These are phyloP conservation scores for Eucalyptus marginata DNA, from an alignment of 345 rosid genomes.

Conservation along the genomic window DNA sequence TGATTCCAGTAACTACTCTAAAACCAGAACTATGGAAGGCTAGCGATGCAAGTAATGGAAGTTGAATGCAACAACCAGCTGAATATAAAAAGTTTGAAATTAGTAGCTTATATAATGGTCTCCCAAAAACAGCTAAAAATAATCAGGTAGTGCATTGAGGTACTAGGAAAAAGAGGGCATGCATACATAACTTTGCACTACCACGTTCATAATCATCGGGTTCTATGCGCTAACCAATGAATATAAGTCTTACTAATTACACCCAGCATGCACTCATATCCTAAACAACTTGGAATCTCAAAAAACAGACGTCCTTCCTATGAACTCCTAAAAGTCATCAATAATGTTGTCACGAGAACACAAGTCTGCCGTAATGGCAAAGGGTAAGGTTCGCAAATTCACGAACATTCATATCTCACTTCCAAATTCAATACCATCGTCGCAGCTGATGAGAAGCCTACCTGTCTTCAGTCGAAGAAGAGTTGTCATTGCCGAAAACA, in stretches of 20 bases:
- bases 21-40: not conserved
- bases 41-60: not conserved
- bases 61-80: not conserved
- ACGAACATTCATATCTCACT: not conserved
- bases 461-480: slow-evolving; percentile 74
- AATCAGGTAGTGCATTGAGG: not conserved
- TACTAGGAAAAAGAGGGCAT: not conserved
- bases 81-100: not conserved
- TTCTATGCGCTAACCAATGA: not conserved
- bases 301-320: not conserved
- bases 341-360: not conserved
- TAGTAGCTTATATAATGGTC: not conserved
- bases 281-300: not conserved
- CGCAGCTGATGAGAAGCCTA: not conserved
- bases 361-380: not conserved
- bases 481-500: slow-evolving; percentile 82
- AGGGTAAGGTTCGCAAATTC: not conserved
- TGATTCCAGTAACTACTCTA: not conserved
- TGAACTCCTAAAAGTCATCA: not conserved
- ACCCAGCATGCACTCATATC: not conserved
- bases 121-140: not conserved
- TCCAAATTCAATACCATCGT: not conserved
- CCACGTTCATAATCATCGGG: not conserved
- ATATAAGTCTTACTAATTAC: not conserved
- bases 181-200: not conserved